phyloP scores from a whole-genome alignment of 805 yeast genomes.

The Kazachstania viticola region DNA sequence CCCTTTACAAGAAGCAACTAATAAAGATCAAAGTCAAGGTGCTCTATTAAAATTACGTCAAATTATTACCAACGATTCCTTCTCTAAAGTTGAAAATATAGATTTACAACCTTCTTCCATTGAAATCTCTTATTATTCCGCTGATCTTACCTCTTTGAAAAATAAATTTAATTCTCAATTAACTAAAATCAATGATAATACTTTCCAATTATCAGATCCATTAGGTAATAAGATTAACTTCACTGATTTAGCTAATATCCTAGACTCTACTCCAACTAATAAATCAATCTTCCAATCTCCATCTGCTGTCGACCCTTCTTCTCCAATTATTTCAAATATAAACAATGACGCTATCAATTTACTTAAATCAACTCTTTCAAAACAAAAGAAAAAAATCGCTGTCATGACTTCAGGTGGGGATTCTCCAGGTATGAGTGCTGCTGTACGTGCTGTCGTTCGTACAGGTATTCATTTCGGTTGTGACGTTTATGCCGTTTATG shows the following conservation, averaged over 20 bases:
- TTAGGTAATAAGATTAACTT: constrained; percentile 50
- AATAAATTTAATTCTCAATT: constrained; percentile 13
- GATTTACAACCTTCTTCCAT: constrained; percentile 20
- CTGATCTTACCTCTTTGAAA: constrained; percentile 26
- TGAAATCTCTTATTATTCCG: constrained; percentile 31
- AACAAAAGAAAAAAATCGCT: constrained; percentile 43
- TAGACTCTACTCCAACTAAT: constrained; percentile 19
- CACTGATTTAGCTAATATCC: constrained; percentile 35
- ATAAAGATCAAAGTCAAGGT: constrained; percentile 33
- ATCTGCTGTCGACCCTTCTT: constrained; percentile 7
- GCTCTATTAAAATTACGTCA: constrained; percentile 38
- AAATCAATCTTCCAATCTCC: constrained; percentile 14
- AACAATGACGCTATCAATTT: constrained; percentile 9
- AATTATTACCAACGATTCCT: constrained; percentile 15
- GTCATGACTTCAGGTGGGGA: constrained; percentile 99
- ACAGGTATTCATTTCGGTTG: constrained; percentile 81
- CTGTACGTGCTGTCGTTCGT: constrained; percentile 89
- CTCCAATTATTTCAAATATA: neutral
- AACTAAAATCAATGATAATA: constrained; percentile 13
- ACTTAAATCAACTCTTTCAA: constrained; percentile 11
- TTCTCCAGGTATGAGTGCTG: constrained; percentile 97
- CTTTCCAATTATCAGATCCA: constrained; percentile 41
- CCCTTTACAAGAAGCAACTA: constrained; percentile 35
- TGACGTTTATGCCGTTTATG: constrained; percentile 83
- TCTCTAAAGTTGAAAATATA: no score